Conservation (phyloP, 176 grass and related monocot species). For the Triticum monococcum region DNA sequence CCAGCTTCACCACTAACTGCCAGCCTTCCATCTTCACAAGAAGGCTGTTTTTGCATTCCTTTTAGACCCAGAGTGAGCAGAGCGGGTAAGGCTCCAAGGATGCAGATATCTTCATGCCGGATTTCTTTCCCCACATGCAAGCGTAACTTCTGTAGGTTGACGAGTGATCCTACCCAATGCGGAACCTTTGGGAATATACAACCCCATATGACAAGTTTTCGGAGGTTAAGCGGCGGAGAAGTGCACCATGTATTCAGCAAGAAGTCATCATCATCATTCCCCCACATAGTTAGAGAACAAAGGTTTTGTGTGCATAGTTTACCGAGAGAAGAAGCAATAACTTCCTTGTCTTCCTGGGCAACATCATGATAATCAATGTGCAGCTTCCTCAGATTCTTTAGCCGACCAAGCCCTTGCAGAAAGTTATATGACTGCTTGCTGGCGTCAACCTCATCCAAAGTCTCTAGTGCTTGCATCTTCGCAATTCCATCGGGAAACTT, state of each 20-base stretch:
- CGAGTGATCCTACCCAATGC: not conserved
- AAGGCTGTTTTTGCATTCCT: too few species aligned
- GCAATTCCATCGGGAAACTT: not conserved
- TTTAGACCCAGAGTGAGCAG: not conserved
- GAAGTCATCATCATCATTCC: too few species aligned
- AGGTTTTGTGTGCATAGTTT: too few species aligned
- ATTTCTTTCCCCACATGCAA: not conserved
- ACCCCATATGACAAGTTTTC: not conserved
- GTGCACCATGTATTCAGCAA: too few species aligned
- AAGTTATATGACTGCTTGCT: not conserved
- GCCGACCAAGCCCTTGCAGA: not conserved
- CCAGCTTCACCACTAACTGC: not conserved
- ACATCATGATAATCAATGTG: too few species aligned
- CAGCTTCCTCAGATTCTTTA: not conserved
- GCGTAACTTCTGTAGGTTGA: not conserved
- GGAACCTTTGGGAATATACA: not conserved
- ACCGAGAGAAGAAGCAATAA: too few species aligned
- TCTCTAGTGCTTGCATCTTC: not conserved
- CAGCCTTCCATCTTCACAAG: not conserved
- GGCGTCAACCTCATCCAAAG: rapidly evolving
- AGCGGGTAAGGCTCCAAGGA: not conserved
- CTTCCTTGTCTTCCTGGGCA: too few species aligned
- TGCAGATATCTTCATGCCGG: not conserved
- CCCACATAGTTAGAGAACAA: too few species aligned
- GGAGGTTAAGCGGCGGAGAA: not conserved